These are phyloP conservation scores for Vigna radiata DNA, from an alignment of 306 rosid genomes.

Conservation along the genomic window DNA sequence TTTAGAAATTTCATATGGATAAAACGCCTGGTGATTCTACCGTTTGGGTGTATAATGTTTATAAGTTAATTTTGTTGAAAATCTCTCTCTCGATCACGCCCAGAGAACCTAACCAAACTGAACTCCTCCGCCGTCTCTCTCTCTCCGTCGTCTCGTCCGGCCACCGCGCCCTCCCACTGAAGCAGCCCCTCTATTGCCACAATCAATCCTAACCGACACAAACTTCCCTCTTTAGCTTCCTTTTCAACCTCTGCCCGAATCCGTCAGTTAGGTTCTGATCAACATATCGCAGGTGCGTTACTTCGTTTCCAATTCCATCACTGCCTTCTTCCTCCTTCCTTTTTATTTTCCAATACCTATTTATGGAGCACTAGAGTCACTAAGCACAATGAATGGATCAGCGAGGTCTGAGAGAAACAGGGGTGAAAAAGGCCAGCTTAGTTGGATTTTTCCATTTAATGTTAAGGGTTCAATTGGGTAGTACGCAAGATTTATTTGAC, in stretches of 20 bases:
- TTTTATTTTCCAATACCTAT: no score
- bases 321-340: background rate
- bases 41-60: no score
- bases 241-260: background rate
- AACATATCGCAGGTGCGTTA: slow-evolving; percentile 46
- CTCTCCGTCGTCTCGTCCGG: slow-evolving; percentile 22
- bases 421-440: no score
- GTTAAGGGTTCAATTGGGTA: background rate
- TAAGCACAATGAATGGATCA: no score
- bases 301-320: background rate
- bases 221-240: background rate
- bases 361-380: no score
- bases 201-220: background rate
- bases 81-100: no score
- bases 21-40: no score
- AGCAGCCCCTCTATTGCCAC: background rate
- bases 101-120: background rate
- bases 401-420: no score
- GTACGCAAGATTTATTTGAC: background rate
- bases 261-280: slow-evolving; percentile 36
- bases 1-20: no score
- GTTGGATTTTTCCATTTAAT: no score
- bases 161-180: background rate
- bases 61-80: no score
- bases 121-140: slow-evolving; percentile 2